Conservation (phyloP, 495 filamentous ascomycete genomes). For the Penicillium simplicissimum region DNA sequence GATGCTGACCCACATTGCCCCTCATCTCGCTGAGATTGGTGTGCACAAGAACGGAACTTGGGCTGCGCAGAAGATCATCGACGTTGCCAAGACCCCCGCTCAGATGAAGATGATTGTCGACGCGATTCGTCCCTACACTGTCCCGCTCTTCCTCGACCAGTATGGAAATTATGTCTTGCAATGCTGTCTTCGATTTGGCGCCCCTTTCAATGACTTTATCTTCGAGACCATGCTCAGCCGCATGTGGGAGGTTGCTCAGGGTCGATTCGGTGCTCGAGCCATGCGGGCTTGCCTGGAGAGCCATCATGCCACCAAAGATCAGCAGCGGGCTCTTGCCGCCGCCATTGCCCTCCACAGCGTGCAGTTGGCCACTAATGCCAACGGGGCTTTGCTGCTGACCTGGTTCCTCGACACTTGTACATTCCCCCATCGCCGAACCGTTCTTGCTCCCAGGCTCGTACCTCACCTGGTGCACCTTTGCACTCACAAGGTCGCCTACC, state of each 20-base stretch:
- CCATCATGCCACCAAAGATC: conserved; percentile 90
- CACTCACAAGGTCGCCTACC: conserved; percentile 97
- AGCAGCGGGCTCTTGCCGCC: conserved; percentile 92
- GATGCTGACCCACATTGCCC: conserved; percentile 86
- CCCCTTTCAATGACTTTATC: conserved; percentile 91
- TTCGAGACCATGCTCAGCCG: conserved; percentile 95
- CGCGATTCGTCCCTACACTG: conserved; percentile 76
- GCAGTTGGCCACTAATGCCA: conserved; percentile 93
- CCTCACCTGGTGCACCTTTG: conserved; percentile 96
- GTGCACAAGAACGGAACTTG: conserved; percentile 99
- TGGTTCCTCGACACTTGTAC: conserved; percentile 99
- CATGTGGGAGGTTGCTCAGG: conserved; percentile 94
- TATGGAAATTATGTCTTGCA: conserved; percentile 98
- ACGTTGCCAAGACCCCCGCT: conserved; percentile 80
- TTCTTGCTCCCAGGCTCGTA: conserved; percentile 88
- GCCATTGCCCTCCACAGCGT: conserved; percentile 95
- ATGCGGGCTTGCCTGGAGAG: conserved; percentile 98
- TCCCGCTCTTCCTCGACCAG: conserved; percentile 92
- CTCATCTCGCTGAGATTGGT: conserved; percentile 93
- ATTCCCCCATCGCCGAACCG: conserved; percentile 87
- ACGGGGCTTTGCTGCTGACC: conserved; percentile 89
- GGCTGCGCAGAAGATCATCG: conserved; percentile 99
- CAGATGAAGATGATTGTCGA: conserved; percentile 87
- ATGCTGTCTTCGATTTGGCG: conserved; percentile 87
- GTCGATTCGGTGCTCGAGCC: conserved; percentile 89